A percentile compares a stretch with the other conserved stretches of the same genome.
phyloP scores from a whole-genome alignment of 768 basidiomycete genomes.

The Porphyrellus cyaneotinctus region DNA sequence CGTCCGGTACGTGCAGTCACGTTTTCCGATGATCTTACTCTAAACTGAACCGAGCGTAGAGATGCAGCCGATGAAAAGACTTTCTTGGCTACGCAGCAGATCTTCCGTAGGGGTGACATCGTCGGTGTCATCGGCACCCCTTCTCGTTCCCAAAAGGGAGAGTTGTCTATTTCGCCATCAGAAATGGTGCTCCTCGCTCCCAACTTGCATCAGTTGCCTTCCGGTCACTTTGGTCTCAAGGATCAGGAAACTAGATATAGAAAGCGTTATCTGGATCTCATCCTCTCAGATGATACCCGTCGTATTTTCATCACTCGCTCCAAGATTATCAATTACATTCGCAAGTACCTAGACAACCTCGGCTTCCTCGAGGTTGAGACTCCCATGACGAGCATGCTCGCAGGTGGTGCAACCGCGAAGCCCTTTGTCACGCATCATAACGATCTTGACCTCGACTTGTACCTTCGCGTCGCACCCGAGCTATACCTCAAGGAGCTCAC shows the following conservation, averaged over 20 bases:
- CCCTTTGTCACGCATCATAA: slow-evolving; percentile 99
- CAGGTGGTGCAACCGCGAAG: slow-evolving; percentile 97
- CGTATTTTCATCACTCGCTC: slow-evolving; percentile 88
- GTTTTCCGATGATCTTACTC: background rate
- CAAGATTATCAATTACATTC: slow-evolving; percentile 88
- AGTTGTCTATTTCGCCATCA: slow-evolving; percentile 83
- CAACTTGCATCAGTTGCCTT: slow-evolving; percentile 94
- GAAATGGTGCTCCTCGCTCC: slow-evolving; percentile 87
- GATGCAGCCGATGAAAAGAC: slow-evolving; percentile 59
- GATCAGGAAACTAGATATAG: slow-evolving; percentile 97
- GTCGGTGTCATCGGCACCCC: slow-evolving; percentile 89
- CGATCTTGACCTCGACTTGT: slow-evolving; percentile 93
- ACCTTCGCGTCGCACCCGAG: slow-evolving; percentile 96
- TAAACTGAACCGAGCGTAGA: slow-evolving; percentile 31
- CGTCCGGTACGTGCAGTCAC: slow-evolving; percentile 54
- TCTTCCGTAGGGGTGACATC: slow-evolving; percentile 94
- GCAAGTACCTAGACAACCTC: slow-evolving; percentile 81
- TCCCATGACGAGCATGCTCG: slow-evolving; percentile 94
- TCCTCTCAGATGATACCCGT: slow-evolving; percentile 87
- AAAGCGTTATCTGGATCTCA: slow-evolving; percentile 98
- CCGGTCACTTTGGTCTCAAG: slow-evolving; percentile 88
- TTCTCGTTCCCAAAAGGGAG: slow-evolving; percentile 91
- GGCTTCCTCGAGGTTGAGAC: slow-evolving; percentile 99
- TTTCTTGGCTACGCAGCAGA: slow-evolving; percentile 71
- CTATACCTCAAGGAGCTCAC: slow-evolving; percentile 97